Evolutionary conservation across 2,329 filamentous ascomycete species (phyloP), one percentile per base, ranked within the genome.

Genomic region (Hypoxylon sp.): DNA sequence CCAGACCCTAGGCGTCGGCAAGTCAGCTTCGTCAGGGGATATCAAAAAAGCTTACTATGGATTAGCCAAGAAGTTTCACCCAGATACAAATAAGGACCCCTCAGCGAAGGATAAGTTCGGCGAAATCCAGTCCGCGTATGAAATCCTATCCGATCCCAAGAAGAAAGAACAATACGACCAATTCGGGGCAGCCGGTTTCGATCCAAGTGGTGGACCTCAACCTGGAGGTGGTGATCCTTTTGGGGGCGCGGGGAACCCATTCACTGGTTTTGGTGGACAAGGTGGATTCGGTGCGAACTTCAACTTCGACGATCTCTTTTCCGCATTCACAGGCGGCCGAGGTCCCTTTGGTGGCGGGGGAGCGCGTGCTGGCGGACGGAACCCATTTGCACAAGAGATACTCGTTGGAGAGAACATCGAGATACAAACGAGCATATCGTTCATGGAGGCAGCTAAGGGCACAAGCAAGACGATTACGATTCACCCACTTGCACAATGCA

Each of bases 41-140:
- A 97, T 99, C 70, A 99, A 99, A 71, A 97, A 97, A 72, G 92
- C 94, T 2, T 99, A 99, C 77, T 99, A 99, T 70, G 90, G 92
- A 40, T 79, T 97, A 51, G 94, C 94, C 13, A 99, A 99, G 74
- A 99, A 97, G 69, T 99, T 85, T 70, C 94, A 99, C 67, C 94
- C 94, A 6, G 94, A 99, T 70, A 97, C 94, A 25, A 99, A 97
- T 79, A 97, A 97, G 72, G 94, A 97, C 63, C 72, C 90, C 2
- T 81, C 78, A n/a, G 92, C 94, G 25, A 97, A 97, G 71, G 94
- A 97, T 65, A 93, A 89, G 66, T 99, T 99, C 66, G 83, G 87
- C 58, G 93, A 97, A 63, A 90, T 95, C 45, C 94, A 99, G 72
- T 84, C 89, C 21, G 91, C 94, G 16, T 99, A 99, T 73, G 94